Evolutionary conservation across 495 filamentous ascomycete genomes (phyloP).

Genomic region (Penicillium longicatenatum): DNA sequence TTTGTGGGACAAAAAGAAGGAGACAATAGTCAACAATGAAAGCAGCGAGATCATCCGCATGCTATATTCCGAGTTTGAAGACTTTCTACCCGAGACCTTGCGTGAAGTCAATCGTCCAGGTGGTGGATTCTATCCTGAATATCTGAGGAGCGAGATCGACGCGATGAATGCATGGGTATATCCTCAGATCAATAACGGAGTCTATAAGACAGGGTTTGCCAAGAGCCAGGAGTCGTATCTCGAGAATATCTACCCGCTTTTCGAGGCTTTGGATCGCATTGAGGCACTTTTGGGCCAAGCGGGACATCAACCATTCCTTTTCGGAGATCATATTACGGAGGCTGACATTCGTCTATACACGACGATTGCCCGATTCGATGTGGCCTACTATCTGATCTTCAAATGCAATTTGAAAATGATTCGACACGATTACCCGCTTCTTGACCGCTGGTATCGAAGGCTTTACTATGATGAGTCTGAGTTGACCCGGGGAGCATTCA

Average conservation of each 20-base stretch:
- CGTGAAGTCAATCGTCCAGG: constrained; percentile 46
- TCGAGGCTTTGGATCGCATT: constrained; percentile 62
- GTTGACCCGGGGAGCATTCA: constrained; percentile 59
- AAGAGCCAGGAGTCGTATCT: constrained; percentile 66
- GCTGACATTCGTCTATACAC: constrained; percentile 67
- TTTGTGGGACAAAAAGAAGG: constrained; percentile 72
- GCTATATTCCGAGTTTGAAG: constrained; percentile 62
- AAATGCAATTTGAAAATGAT: constrained; percentile 72
- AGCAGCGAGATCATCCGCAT: constrained; percentile 80
- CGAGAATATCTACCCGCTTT: constrained; percentile 58
- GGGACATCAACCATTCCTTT: constrained; percentile 59
- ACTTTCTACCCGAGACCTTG: constrained; percentile 51
- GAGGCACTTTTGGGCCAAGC: constrained; percentile 57
- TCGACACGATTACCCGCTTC: constrained; percentile 65
- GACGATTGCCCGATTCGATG: constrained; percentile 68
- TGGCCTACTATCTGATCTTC: constrained; percentile 69
- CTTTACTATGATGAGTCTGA: constrained; percentile 69
- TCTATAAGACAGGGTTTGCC: constrained; percentile 73
- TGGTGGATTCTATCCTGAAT: constrained; percentile 58
- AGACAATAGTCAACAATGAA: constrained; percentile 82
- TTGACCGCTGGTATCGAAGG: constrained; percentile 68
- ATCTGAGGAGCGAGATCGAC: constrained; percentile 59
- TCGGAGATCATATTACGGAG: constrained; percentile 66
- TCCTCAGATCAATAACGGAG: constrained; percentile 66
- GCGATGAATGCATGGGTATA: constrained; percentile 67